These are phyloP conservation scores for Inga oerstediana DNA, from an alignment of 306 rosid genomes.

Conservation along the genomic window DNA sequence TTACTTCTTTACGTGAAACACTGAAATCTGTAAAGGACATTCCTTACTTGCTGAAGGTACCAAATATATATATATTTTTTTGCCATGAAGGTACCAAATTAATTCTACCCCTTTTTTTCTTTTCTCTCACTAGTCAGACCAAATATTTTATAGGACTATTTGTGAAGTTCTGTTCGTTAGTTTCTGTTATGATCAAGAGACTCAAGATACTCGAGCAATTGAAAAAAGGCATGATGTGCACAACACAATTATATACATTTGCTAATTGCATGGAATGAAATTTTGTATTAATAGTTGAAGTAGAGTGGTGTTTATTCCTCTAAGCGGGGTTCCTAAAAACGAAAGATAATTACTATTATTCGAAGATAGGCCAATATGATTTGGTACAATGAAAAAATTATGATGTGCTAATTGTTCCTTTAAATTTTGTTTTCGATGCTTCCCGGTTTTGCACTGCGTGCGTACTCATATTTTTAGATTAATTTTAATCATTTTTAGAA, in stretches of 20 bases:
- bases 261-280: background rate
- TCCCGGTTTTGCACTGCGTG: slow-evolving; percentile 27
- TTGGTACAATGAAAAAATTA: slow-evolving; percentile 27
- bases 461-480: slow-evolving; percentile 32
- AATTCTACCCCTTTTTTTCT: slow-evolving; percentile 12
- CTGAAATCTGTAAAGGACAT: slow-evolving; percentile 90
- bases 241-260: slow-evolving; percentile 9
- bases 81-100: slow-evolving; percentile 55
- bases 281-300: slow-evolving; percentile 21
- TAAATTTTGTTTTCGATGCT: slow-evolving; percentile 9
- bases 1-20: slow-evolving; percentile 73
- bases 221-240: background rate
- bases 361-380: slow-evolving; percentile 31
- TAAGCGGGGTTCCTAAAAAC: slow-evolving; percentile 7
- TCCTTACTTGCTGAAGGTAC: slow-evolving; percentile 84
- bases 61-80: background rate
- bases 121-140: slow-evolving; percentile 22
- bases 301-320: slow-evolving; percentile 11
- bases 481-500: slow-evolving; percentile 54
- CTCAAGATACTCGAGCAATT: background rate
- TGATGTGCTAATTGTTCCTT: slow-evolving; percentile 11
- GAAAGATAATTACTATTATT: background rate
- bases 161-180: slow-evolving; percentile 31
- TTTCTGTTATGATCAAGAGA: slow-evolving; percentile 16
- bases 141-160: slow-evolving; percentile 18